Evolutionary conservation across 1,284 basidiomycete genomes (phyloP), one percentile per base, ranked within the genome.

Genomic region (Trichosporon faecale): DNA sequence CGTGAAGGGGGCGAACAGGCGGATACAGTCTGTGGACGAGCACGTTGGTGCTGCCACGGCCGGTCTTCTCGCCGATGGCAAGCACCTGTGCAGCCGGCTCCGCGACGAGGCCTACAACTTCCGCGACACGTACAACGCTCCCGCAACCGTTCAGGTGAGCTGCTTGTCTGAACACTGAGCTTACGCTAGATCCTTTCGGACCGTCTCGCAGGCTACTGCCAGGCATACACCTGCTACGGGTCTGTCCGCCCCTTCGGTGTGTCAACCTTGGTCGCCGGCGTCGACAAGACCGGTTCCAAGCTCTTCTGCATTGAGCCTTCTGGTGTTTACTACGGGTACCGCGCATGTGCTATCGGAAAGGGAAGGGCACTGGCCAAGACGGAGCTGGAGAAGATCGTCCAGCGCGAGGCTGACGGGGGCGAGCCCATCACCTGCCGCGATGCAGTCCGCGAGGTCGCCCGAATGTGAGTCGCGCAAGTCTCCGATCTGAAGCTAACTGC

Each of bases 241-340:
- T 98, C 95, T 27, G 97, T 99, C 37, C 90, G 97, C 29, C 97
- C 97, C 0, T 99, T 99, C 76, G 97, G 97, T 16, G 90, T 96
- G 76, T 94, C 94, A 76, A 91, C 95, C 25, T 91, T 99, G 79
- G 85, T 99, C 21, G 96, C 90, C 52, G 91, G 91, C 11, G 87
- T 96, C 7, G 97, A 99, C 86, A 92, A 93, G 83, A 88, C 88
- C 52, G 95, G 95, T 2, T 95, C 97, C 66, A 87, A 89, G 67
- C 86, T 99, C 31, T 98, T 90, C 85, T 91, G 97, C 72, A 88
- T 99, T 68, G 97, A 99, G 84, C 97, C 97, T 1, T 95, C 93
- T 76, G 97, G 97, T 44, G 90, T 97, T 27, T 95, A 90, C 84
- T 93, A 91, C 83, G 95, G 95, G 29, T 97, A 97, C 84, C 88